A percentile compares a stretch with the other conserved stretches of the same genome.
Conservation (phyloP, 2,329 filamentous ascomycete genomes). For the Pseudogymnoascus sp. region DNA sequence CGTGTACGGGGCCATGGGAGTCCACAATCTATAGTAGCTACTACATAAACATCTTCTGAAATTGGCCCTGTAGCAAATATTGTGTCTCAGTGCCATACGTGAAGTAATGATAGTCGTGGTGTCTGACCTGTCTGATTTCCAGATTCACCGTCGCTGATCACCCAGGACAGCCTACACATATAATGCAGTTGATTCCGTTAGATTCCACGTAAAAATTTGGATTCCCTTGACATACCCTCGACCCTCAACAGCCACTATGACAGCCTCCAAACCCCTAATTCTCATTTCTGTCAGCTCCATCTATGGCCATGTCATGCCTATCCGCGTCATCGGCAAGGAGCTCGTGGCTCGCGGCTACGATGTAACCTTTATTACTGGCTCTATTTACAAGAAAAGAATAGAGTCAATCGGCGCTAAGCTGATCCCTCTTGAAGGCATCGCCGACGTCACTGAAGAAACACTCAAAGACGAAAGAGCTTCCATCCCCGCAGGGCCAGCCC, state of each 20-base stretch:
- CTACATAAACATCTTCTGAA: not conserved
- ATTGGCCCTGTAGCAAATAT: not conserved
- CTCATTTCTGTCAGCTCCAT: slow-evolving; percentile 12
- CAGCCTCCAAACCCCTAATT: slow-evolving; percentile 8
- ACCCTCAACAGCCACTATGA: not conserved
- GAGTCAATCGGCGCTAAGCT: slow-evolving; percentile 33
- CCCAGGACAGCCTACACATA: not conserved
- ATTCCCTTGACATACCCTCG: not conserved
- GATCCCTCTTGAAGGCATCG: slow-evolving; percentile 23
- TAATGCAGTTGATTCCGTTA: not conserved
- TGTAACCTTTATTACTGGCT: slow-evolving; percentile 34
- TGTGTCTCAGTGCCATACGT: not conserved
- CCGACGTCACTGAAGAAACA: slow-evolving; percentile 23
- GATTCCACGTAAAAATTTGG: not conserved
- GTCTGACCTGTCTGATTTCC: not conserved
- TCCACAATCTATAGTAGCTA: not conserved
- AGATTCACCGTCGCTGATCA: not conserved
- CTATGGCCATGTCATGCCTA: slow-evolving; percentile 17
- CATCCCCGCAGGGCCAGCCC: slow-evolving; percentile 20
- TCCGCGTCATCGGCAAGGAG: slow-evolving; percentile 15
- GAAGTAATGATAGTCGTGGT: not conserved
- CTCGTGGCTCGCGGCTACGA: slow-evolving; percentile 32
- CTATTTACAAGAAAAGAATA: slow-evolving; percentile 29
- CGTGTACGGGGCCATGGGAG: not conserved
- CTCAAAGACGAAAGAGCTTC: slow-evolving; percentile 15